phyloP scores from a whole-genome alignment of 306 rosid genomes.

The Quercus variabilis region DNA sequence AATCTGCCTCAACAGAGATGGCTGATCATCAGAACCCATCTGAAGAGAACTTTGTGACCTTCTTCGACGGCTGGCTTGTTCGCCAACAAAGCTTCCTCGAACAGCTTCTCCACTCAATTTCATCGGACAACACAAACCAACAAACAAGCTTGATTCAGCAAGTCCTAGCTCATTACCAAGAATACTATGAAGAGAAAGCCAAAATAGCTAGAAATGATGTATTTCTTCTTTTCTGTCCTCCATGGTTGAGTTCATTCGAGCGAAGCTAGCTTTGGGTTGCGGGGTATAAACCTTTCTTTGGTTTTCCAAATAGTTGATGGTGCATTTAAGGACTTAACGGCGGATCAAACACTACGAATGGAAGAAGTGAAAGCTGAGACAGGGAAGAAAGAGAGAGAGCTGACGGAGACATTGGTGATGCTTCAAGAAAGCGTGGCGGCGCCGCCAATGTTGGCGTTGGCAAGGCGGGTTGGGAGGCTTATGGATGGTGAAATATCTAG shows the following conservation, averaged over 20 bases:
- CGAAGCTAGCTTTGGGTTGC: slow-evolving; percentile 37
- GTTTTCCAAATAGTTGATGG: slow-evolving; percentile 20
- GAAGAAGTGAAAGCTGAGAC: slow-evolving; percentile 19
- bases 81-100: slow-evolving; percentile 14
- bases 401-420: slow-evolving; percentile 26
- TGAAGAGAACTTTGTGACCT: neutral
- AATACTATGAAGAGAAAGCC: slow-evolving; percentile 24
- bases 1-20: too few relatives aligned
- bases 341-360: neutral
- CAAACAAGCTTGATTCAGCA: slow-evolving; percentile 22
- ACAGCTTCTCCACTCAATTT: neutral
- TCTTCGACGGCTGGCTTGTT: slow-evolving; percentile 23
- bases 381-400: slow-evolving; percentile 13
- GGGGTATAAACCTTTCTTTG: slow-evolving; percentile 29
- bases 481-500: slow-evolving; percentile 12
- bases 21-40: too few relatives aligned
- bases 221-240: slow-evolving; percentile 27
- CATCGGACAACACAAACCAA: neutral
- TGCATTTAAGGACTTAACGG: slow-evolving; percentile 3
- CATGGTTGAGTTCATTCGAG: slow-evolving; percentile 42
- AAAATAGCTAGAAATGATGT: slow-evolving; percentile 22
- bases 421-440: slow-evolving; percentile 39
- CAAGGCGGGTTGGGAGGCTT: slow-evolving; percentile 14
- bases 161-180: slow-evolving; percentile 33
- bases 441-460: slow-evolving; percentile 17